Evolutionary conservation across 305 asterid genomes (phyloP).

Genomic region (Stenogyne calaminthoides): DNA sequence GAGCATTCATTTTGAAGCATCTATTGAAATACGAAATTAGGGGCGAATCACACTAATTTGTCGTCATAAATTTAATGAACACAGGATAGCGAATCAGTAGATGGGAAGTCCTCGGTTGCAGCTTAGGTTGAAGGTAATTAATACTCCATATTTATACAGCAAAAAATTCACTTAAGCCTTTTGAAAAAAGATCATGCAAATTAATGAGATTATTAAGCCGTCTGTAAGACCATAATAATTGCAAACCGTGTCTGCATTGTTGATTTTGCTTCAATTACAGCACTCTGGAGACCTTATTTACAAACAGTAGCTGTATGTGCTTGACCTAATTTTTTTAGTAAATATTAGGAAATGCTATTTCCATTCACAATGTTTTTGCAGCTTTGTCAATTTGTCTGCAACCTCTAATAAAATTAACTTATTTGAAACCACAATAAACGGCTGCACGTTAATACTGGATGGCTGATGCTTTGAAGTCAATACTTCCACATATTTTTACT

Average conservation of each 20-base stretch:
- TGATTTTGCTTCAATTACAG: background rate
- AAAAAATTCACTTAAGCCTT: constrained; percentile 5
- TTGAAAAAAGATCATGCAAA: constrained; percentile 8
- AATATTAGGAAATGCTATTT: constrained; percentile 11
- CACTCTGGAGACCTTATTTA: background rate
- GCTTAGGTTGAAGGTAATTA: background rate
- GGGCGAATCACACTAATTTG: background rate
- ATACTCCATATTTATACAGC: background rate
- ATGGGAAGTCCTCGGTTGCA: background rate
- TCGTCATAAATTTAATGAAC: constrained; percentile 3
- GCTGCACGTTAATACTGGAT: background rate
- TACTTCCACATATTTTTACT: background rate
- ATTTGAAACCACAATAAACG: background rate
- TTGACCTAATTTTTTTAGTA: background rate
- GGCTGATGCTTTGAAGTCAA: background rate
- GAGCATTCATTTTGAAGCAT: constrained; percentile 15
- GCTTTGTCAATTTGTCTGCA: background rate
- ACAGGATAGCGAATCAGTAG: background rate
- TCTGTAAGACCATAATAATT: background rate
- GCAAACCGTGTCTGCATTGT: background rate
- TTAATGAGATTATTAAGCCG: background rate
- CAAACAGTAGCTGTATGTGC: constrained; percentile 3
- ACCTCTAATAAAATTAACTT: constrained; percentile 7
- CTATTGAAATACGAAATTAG: background rate
- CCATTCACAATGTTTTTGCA: background rate